A percentile compares a stretch with the other conserved stretches of the same genome.
These are phyloP conservation scores for Mucor irregularis DNA, from an alignment of 371 early-diverging fungal genomes.

Conservation along the genomic window DNA sequence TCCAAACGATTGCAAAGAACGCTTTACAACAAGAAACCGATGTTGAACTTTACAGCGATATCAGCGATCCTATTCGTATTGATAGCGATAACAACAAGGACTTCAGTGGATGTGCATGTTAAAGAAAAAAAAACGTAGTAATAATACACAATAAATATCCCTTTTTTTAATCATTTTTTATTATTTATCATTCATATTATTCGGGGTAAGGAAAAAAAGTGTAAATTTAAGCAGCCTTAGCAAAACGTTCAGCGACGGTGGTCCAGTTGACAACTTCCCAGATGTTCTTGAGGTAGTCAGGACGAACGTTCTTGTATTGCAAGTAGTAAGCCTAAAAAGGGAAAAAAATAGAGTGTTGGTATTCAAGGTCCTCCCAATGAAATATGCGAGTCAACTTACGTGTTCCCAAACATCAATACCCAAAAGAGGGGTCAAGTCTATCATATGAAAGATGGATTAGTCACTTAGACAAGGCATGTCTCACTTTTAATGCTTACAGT, in stretches of 20 bases:
- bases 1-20: slow-evolving; percentile 88
- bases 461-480: too few species aligned
- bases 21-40: slow-evolving; percentile 88
- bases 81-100: slow-evolving; percentile 27
- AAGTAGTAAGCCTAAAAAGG: slow-evolving; percentile 86
- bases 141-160: background rate
- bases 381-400: slow-evolving; percentile 17
- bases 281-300: slow-evolving; percentile 92
- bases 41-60: slow-evolving; percentile 55
- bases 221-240: slow-evolving; percentile 44
- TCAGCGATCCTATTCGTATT: slow-evolving; percentile 36
- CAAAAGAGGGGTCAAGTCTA: slow-evolving; percentile 80
- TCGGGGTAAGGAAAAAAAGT: background rate
- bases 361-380: too few species aligned
- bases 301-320: slow-evolving; percentile 96
- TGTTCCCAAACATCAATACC: slow-evolving; percentile 99
- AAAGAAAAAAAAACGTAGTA: slow-evolving; percentile 15
- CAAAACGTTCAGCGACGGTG: slow-evolving; percentile 83
- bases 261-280: slow-evolving; percentile 99
- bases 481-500: slow-evolving; percentile 19
- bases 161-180: background rate
- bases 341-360: too few species aligned
- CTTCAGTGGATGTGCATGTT: slow-evolving; percentile 37
- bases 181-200: too few species aligned
- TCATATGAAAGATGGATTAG: slow-evolving; percentile 3